These are phyloP conservation scores for Alectoria sarmentosa DNA, from an alignment of 495 filamentous ascomycete genomes.

Conservation along the genomic window DNA sequence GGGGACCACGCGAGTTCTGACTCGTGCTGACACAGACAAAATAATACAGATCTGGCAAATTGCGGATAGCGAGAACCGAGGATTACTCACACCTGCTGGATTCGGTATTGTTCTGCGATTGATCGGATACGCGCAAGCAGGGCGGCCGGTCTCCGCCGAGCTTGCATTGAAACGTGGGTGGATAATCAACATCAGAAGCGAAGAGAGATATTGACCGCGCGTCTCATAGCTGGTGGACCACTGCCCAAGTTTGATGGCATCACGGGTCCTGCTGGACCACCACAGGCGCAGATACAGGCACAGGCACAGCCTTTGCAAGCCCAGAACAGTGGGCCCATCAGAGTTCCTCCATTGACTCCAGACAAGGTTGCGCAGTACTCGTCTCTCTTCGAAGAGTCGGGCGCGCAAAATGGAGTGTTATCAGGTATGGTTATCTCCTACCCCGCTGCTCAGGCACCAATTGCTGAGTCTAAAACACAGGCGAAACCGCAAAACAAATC, in stretches of 20 bases:
- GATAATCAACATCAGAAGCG: conserved; percentile 15
- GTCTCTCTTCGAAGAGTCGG: conserved; percentile 79
- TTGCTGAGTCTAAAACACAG: conserved; percentile 28
- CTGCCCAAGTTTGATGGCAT: conserved; percentile 85
- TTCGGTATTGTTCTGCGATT: conserved; percentile 87
- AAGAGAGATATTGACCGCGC: conserved; percentile 16
- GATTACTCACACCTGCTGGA: conserved; percentile 81
- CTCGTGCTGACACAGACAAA: conserved; percentile 5
- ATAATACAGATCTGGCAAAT: conserved; percentile 89
- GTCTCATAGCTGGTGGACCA: conserved; percentile 60
- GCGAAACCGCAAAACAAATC: conserved; percentile 84
- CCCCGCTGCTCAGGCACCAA: not conserved
- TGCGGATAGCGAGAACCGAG: conserved; percentile 92
- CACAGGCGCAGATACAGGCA: conserved; percentile 19
- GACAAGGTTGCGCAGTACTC: conserved; percentile 87
- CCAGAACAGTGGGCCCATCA: conserved; percentile 64
- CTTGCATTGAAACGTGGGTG: conserved; percentile 57
- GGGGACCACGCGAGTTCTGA: too few relatives aligned
- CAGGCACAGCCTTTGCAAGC: conserved; percentile 38
- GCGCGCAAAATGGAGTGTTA: conserved; percentile 70
- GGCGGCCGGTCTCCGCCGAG: conserved; percentile 70
- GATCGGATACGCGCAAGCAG: conserved; percentile 92
- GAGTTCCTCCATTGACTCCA: conserved; percentile 82
- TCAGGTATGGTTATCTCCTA: conserved; percentile 46
- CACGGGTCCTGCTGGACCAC: conserved; percentile 38